Base-by-base conservation (phyloP, 371 early-diverging fungal genomes). In the Actinomortierella ambigua region DNA sequence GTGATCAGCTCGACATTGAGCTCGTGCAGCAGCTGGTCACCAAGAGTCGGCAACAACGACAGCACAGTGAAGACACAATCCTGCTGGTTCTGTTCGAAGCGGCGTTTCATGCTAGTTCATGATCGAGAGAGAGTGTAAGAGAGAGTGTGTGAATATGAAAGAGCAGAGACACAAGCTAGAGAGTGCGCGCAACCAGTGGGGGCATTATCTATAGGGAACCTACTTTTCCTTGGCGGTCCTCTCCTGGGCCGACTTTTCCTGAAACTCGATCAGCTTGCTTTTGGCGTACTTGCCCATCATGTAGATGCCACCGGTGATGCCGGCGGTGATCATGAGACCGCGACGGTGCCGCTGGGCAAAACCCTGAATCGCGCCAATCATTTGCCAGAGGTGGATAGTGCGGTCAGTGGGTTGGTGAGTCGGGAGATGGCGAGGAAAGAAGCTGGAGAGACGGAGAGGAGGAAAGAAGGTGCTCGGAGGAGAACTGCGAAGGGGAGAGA, bases 41-140 rank as follows among this genome's bases (percentile, higher is more conserved):
- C 87, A 40, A 95, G 71, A 15, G 91, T 88, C 0, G 95, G 93
- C 49, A 96, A 76, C 29, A 93, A 82, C 17, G 93, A 85, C 50
- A 87, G 68, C 6, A 95, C 89, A 1, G 93, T 91, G 55, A 90
- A 94, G 23, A 87, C 80, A 73, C 95, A 95, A 77, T 97, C 97
- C 56, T 89, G 87, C 73, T 92, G 94, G 77, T 95, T 95, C 79
- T 94, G 93, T 61, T 95, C 93, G 66, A 95, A 96, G n/a, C 96
- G 90, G 44, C 92, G 84, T 59, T 89, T 89, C 52, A 95, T 80
- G 63, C 92, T 93, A 69, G 34, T 11, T 34, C 47, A 57, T 27
- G 24, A 22, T 8, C 41, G 41, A 11, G 41, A 15, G 41, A 8
- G 15, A 41, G 50, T 22, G n/a, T n/a, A n/a, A n/a, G 40, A n/a